Evolutionary conservation across 2,329 filamentous ascomycete genomes (phyloP), one percentile per base, ranked within the genome.

Genomic region (Mycosphaerella sp.): DNA sequence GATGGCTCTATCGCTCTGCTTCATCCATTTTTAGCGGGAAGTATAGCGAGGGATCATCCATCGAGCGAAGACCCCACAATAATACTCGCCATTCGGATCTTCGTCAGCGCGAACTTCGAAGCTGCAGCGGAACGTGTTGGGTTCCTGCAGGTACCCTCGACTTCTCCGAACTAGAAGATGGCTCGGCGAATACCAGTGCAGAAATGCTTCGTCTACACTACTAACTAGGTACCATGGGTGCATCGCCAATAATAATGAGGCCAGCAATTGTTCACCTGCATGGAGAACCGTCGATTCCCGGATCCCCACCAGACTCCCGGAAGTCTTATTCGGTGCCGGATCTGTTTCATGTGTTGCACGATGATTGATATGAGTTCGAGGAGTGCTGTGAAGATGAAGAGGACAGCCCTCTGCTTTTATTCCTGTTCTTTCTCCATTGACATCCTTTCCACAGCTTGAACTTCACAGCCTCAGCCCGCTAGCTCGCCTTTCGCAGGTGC

Each of bases 231-330:
- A 21, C 2, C 21, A 21, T 21, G 21, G 21, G 21, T 21, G 11
- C 17, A 29, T 29, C 26, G 26, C 26, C 5, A 29, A 21, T 29
- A 12, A 29, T 4, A 2, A 7, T 44, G 42, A 14, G 8, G 40
- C 40, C 40, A 42, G 42, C 21, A 26, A 44, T 29, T 6, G 5
- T 29, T 29, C 42, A 44, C 14, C 12, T 36, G 34, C 34, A 36
- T 36, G 12, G 7, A 44, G 17, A 23, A 12, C 21, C 26, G 11
- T 26, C 21, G 21, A 44, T 6, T 23, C 32, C 42, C 47, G 47
- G 47, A 50, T 55, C 53, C 53, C 53, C 53, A 55, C 53, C 47
- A 55, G 26, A 17, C 17, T 29, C 14, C 48, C 48, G 40, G 48
- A 51, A 40, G 10, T 32, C 38, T 51, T 44, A 6, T 43, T 51